Conservation (phyloP, 2,329 filamentous ascomycete species). For the Colletotrichum ledebouriae region DNA sequence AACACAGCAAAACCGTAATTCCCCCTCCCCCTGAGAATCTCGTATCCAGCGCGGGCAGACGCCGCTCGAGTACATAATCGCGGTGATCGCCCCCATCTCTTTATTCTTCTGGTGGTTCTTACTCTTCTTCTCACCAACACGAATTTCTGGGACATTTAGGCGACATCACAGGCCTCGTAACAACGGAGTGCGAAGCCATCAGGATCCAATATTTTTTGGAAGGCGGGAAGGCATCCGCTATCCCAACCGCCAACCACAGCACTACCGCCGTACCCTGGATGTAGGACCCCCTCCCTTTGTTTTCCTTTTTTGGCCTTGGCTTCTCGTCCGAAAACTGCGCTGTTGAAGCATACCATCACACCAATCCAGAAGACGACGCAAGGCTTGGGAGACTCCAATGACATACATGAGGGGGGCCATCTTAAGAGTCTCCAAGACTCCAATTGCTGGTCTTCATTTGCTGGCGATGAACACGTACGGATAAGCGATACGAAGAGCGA, state of each 20-base stretch:
- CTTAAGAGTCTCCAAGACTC: not conserved
- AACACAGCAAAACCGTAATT: slow-evolving; percentile 8
- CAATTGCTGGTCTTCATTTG: not conserved
- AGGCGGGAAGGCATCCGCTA: not conserved
- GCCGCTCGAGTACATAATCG: slow-evolving; percentile 33
- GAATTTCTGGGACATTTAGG: slow-evolving; percentile 2
- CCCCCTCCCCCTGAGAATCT: not conserved
- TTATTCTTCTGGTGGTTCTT: not conserved
- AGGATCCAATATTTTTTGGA: slow-evolving; percentile 13
- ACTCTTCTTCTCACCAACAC: not conserved
- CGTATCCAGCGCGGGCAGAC: slow-evolving; percentile 15
- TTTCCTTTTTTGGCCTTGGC: not conserved
- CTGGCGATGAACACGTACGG: slow-evolving; percentile 1
- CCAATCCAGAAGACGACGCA: not conserved
- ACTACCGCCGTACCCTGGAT: not conserved
- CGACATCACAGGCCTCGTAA: slow-evolving; percentile 8
- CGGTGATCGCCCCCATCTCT: slow-evolving; percentile 12
- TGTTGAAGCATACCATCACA: slow-evolving; percentile 8
- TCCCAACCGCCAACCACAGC: slow-evolving; percentile 7
- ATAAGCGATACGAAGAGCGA: not conserved
- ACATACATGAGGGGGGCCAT: slow-evolving; percentile 6
- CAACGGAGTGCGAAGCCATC: no score
- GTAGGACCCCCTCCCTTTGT: slow-evolving; percentile 4
- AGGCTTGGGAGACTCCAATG: slow-evolving; percentile 13
- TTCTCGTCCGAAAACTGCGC: slow-evolving; percentile 16